Percentiles rank a stretch among this genome's conserved stretches.
Conservation (phyloP, 352 stramenopile species). For the Thraustochytrium sp. region DNA sequence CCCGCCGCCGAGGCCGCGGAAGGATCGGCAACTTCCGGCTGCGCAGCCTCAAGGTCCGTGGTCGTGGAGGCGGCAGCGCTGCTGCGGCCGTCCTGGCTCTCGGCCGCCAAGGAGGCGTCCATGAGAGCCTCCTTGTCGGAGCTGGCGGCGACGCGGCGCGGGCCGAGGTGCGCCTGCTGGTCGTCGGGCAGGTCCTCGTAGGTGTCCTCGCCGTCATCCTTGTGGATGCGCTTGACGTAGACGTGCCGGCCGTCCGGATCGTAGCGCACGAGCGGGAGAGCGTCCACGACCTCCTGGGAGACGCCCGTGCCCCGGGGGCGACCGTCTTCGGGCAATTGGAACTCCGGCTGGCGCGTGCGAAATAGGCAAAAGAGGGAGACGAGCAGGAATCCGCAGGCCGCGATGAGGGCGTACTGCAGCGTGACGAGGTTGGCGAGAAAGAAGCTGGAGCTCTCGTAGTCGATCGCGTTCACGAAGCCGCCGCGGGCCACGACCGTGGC, state of each 20-base stretch:
- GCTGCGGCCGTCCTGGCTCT: neutral
- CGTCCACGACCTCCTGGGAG: neutral
- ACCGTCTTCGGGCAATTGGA: neutral
- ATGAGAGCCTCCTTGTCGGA: neutral
- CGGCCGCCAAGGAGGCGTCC: too few species aligned
- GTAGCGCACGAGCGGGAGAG: neutral
- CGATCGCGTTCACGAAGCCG: neutral
- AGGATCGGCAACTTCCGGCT: neutral
- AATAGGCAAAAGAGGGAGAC: neutral
- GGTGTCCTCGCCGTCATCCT: neutral
- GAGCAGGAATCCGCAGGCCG: neutral
- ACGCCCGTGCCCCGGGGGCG: neutral
- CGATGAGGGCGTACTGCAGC: slow-evolving; percentile 22
- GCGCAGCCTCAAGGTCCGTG: neutral
- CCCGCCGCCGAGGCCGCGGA: neutral
- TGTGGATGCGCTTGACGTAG: neutral
- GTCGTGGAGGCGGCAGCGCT: neutral
- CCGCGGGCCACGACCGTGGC: neutral
- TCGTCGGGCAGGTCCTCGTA: neutral
- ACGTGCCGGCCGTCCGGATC: neutral
- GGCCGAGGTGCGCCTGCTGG: neutral
- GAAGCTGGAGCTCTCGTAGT: neutral
- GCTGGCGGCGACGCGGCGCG: neutral
- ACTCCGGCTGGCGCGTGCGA: neutral
- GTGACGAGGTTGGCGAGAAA: neutral